Evolutionary conservation across 768 basidiomycete species (phyloP).

Genomic region (Lanmaoa pseudosensibilis): DNA sequence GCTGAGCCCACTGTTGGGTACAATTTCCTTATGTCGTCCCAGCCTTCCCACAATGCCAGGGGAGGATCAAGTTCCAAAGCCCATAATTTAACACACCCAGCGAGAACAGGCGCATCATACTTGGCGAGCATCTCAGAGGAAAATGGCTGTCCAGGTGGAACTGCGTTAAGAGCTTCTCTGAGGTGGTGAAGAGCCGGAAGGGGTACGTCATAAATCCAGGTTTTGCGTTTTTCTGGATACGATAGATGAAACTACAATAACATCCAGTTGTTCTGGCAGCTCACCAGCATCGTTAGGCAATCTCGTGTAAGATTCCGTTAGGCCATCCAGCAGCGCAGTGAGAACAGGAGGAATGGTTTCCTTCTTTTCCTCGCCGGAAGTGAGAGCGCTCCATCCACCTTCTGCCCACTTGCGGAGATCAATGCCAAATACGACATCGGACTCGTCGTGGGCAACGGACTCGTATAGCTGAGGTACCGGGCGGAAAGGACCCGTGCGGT

Average conservation of each 20-base stretch:
- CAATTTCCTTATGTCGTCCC: conserved; percentile 87
- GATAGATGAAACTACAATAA: not conserved
- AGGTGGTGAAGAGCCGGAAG: conserved; percentile 81
- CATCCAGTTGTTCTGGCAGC: conserved; percentile 18
- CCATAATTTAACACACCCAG: conserved; percentile 86
- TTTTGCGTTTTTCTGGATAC: conserved; percentile 71
- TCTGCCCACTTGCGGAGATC: conserved; percentile 92
- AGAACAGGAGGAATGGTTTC: conserved; percentile 75
- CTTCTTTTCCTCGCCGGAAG: conserved; percentile 57
- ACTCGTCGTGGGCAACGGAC: conserved; percentile 76
- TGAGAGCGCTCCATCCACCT: conserved; percentile 64
- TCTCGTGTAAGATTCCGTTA: conserved; percentile 62
- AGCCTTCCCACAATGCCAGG: conserved; percentile 80
- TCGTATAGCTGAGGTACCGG: conserved; percentile 86
- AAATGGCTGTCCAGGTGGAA: conserved; percentile 51
- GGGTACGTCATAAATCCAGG: conserved; percentile 96
- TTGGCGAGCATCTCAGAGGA: conserved; percentile 59
- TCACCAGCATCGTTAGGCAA: conserved; percentile 64
- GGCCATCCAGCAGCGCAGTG: conserved; percentile 58
- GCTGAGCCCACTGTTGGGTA: conserved; percentile 75
- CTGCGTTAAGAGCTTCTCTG: conserved; percentile 76
- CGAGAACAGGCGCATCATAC: conserved; percentile 86
- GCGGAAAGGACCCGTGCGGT: conserved; percentile 91
- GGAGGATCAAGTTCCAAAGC: conserved; percentile 89
- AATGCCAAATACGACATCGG: conserved; percentile 88